These are phyloP conservation scores for Hippophae gyantsensis DNA, from an alignment of 306 rosid genomes.

Conservation along the genomic window DNA sequence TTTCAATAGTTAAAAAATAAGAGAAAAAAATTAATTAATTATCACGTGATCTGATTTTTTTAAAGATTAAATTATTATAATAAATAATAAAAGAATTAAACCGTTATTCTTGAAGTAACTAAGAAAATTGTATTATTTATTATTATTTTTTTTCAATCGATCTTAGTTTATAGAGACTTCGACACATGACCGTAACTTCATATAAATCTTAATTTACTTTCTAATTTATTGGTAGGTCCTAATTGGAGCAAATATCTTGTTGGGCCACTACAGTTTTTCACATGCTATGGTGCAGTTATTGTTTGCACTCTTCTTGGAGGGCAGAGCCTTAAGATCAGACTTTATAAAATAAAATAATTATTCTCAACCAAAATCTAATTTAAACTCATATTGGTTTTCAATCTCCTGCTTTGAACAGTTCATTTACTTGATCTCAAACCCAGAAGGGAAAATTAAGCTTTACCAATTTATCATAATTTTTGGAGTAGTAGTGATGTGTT, in stretches of 20 bases:
- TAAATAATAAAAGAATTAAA: too few relatives aligned
- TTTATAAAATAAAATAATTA: too few relatives aligned
- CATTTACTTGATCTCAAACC: slow-evolving; percentile 49
- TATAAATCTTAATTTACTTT: neutral
- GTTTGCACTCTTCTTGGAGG: slow-evolving; percentile 69
- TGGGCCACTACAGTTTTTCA: slow-evolving; percentile 57
- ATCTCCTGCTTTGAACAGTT: slow-evolving; percentile 30
- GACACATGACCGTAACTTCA: neutral
- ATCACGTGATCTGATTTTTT: too few relatives aligned
- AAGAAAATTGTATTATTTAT: too few relatives aligned
- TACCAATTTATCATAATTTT: slow-evolving; percentile 47
- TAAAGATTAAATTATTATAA: too few relatives aligned
- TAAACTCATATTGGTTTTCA: neutral
- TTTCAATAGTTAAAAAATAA: too few relatives aligned
- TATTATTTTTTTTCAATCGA: too few relatives aligned
- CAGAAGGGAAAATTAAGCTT: slow-evolving; percentile 61
- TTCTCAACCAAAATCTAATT: neutral
- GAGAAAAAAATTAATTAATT: too few relatives aligned
- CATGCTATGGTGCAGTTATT: slow-evolving; percentile 63
- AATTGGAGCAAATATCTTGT: slow-evolving; percentile 62
- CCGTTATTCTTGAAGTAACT: too few relatives aligned
- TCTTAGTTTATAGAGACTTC: too few relatives aligned
- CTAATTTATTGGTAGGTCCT: slow-evolving; percentile 37
- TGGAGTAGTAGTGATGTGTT: slow-evolving; percentile 36
- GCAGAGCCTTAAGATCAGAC: slow-evolving; percentile 49